These are phyloP conservation scores for Paspalum vaginatum DNA, from an alignment of 176 grass and related monocot genomes.

Conservation along the genomic window DNA sequence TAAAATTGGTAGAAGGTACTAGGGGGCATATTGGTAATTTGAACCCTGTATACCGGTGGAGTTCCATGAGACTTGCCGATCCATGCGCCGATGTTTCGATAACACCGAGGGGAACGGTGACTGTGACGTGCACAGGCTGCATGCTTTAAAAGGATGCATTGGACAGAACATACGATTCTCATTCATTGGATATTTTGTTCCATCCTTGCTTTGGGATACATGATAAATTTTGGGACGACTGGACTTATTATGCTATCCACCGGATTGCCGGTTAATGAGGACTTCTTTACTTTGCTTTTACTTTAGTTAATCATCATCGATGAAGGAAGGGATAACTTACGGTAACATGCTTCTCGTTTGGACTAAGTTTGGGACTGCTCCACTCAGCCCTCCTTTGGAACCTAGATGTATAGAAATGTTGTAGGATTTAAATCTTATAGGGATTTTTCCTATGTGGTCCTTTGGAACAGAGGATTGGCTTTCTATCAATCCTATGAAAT, in stretches of 20 bases:
- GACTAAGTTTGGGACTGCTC: too few species aligned
- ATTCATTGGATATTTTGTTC: background rate
- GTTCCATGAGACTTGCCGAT: background rate
- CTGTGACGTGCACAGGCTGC: background rate
- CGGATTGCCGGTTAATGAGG: background rate
- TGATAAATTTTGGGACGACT: background rate
- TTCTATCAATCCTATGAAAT: too few species aligned
- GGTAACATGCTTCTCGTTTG: background rate
- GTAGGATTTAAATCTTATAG: too few species aligned
- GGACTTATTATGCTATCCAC: background rate
- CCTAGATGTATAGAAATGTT: too few species aligned
- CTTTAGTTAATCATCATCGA: background rate
- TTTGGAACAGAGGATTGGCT: too few species aligned
- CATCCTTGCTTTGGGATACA: conserved; percentile 10
- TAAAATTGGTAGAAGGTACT: too few species aligned
- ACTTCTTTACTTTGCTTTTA: background rate
- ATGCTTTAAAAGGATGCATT: background rate
- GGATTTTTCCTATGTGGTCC: too few species aligned
- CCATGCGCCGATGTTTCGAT: conserved; percentile 33
- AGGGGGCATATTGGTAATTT: conserved; percentile 33
- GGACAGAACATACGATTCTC: background rate
- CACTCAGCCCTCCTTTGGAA: too few species aligned
- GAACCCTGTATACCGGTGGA: background rate
- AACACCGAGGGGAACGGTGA: conserved; percentile 4
- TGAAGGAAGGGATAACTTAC: conserved; percentile 1